A percentile compares a stretch with the other conserved stretches of the same genome.
These are phyloP conservation scores for Naganishia sp. DNA, from an alignment of 1,284 basidiomycete species.

Conservation along the genomic window DNA sequence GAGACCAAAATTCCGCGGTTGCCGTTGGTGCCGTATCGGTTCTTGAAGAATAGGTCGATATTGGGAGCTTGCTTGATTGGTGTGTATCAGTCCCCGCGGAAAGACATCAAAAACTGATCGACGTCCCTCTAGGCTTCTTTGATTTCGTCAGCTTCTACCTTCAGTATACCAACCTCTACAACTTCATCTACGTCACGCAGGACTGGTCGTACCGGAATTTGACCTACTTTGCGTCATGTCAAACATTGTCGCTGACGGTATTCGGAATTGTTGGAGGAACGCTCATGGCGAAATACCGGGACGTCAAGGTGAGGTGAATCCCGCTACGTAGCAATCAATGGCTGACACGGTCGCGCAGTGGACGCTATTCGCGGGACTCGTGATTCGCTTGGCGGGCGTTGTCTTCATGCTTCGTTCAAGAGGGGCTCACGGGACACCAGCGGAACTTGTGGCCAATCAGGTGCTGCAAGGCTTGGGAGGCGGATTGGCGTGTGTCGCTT, in stretches of 20 bases:
- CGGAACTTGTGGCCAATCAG: constrained; percentile 56
- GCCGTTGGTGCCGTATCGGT: constrained; percentile 59
- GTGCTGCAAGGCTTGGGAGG: constrained; percentile 76
- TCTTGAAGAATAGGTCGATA: constrained; percentile 63
- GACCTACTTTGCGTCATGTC: constrained; percentile 50
- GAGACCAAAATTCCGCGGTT: constrained; percentile 54
- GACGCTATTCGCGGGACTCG: constrained; percentile 66
- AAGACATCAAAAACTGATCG: constrained; percentile 35
- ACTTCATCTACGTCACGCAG: constrained; percentile 47
- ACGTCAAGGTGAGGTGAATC: constrained; percentile 58
- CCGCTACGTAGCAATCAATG: too few relatives aligned
- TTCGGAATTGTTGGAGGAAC: constrained; percentile 56
- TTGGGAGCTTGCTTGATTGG: constrained; percentile 66
- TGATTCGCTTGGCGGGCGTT: constrained; percentile 68
- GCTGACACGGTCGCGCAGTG: constrained; percentile 49
- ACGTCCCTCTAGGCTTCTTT: constrained; percentile 40
- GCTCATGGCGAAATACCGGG: constrained; percentile 52
- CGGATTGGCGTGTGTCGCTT: constrained; percentile 69
- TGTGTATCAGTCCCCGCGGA: constrained; percentile 71
- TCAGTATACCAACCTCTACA: constrained; percentile 36
- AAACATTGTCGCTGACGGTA: constrained; percentile 52
- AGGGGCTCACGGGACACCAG: constrained; percentile 59
- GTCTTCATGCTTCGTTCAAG: constrained; percentile 72
- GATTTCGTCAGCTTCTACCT: constrained; percentile 32
- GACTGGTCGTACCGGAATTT: constrained; percentile 45